phyloP scores from a whole-genome alignment of 371 early-diverging fungal species.

The Apophysomyces trapeziformis region DNA sequence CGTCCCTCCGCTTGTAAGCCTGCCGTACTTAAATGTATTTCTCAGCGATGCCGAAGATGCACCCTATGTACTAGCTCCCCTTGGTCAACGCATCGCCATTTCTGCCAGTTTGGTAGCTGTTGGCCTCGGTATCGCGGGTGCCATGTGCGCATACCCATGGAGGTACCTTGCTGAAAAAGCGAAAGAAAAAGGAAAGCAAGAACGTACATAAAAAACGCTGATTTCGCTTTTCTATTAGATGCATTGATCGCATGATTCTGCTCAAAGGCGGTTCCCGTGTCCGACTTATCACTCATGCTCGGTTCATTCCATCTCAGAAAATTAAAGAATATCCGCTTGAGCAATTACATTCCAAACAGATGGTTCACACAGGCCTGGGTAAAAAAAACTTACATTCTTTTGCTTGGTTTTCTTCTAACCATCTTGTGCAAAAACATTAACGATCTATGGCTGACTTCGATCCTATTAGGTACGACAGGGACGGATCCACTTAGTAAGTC shows the following conservation, averaged over 20 bases:
- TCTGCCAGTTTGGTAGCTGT: constrained; percentile 44
- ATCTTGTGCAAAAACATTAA: no score
- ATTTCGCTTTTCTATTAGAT: constrained; percentile 26
- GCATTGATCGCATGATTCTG: constrained; percentile 43
- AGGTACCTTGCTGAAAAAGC: constrained; percentile 27
- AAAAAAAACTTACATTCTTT: constrained; percentile 4
- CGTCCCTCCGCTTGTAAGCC: background rate
- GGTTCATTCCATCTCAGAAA: constrained; percentile 37
- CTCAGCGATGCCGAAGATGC: constrained; percentile 43
- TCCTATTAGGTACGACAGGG: constrained; percentile 19
- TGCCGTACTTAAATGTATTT: background rate
- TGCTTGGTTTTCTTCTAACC: no score
- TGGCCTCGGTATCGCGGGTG: constrained; percentile 47
- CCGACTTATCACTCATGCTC: constrained; percentile 45
- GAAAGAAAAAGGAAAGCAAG: no score
- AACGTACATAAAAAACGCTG: no score
- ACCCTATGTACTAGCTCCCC: constrained; percentile 44
- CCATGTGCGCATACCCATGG: constrained; percentile 60
- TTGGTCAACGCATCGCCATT: constrained; percentile 44
- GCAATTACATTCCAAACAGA: constrained; percentile 45
- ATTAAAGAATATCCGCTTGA: constrained; percentile 46
- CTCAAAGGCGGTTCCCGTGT: constrained; percentile 40
- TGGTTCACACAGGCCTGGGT: constrained; percentile 49
- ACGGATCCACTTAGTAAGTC: constrained; percentile 44
- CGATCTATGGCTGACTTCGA: no score